phyloP scores from a whole-genome alignment of 225 moss, liverwort and hornwort species.

The Climacium dendroides region DNA sequence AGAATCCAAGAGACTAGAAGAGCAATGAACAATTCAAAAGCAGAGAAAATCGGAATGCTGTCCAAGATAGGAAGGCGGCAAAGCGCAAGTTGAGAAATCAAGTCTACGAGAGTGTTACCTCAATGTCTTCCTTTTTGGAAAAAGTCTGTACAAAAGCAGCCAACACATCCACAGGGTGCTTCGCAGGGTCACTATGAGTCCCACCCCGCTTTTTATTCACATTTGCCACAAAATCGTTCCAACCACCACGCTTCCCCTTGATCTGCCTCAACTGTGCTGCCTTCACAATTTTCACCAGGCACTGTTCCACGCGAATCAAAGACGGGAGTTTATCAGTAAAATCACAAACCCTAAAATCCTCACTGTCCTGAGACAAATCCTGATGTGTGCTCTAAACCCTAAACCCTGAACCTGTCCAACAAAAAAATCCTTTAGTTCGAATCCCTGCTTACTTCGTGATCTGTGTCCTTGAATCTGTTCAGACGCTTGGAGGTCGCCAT shows the following conservation, averaged over 20 bases:
- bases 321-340: background rate
- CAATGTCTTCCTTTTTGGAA: slow-evolving; percentile 22
- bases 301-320: slow-evolving; percentile 5
- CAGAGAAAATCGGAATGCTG: background rate
- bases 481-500: slow-evolving; percentile 2
- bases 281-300: slow-evolving; percentile 44
- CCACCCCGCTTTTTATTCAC: slow-evolving; percentile 27
- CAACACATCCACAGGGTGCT: slow-evolving; percentile 33
- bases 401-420: background rate
- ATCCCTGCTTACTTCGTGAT: slow-evolving; percentile 12
- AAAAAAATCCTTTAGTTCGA: background rate
- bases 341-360: background rate
- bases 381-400: background rate
- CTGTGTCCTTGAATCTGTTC: slow-evolving; percentile 12
- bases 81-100: background rate
- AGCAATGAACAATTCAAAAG: background rate
- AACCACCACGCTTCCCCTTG: slow-evolving; percentile 38
- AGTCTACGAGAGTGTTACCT: slow-evolving; percentile 6
- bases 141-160: slow-evolving; percentile 39
- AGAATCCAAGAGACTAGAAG: background rate
- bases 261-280: slow-evolving; percentile 20
- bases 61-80: background rate
- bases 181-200: slow-evolving; percentile 12
- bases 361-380: background rate
- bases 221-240: slow-evolving; percentile 35